Base-by-base conservation (phyloP, 768 basidiomycete genomes). In the Gymnopilus dilepis region DNA sequence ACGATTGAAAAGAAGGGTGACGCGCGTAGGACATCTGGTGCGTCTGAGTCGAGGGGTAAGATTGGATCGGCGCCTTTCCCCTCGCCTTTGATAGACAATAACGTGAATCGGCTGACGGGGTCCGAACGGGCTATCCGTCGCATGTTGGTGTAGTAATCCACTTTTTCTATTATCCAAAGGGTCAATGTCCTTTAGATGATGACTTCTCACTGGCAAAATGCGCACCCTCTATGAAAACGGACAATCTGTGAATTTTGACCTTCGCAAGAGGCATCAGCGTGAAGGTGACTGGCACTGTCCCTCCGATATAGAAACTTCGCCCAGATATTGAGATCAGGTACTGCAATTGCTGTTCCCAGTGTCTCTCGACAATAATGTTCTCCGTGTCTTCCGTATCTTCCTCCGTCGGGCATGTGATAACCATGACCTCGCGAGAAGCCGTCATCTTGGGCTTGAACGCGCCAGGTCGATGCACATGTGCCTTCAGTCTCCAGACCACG, bases 291-390 rank as follows among this genome's bases (percentile, higher is more conserved):
- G 95, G 93, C 54, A 98, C 81, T 5, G 81, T 81, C 38, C 94
- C 91, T 31, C 95, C 96, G 26, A 99, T 85, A 17, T 89, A 86
- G 74, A 95, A 92, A 61, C 86, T 88, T 61, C 90, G 86, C 5
- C 87, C 89, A 15, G 86, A 82, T 12, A 95, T 76, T 2, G 87
- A 83, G 51, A 97, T 86, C 42, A 90, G 78, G 69, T 96, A 97
- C 59, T 90, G 87, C 65, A 95, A 70, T 71, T 97, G 92, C 51
- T 86, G 83, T 60, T 98, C 96, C 97, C 96, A 99, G 67, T 90
- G 86, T 19, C 93, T 80, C 70, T 97, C 91, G 15, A 98, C 86
- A 51, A 93, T 82, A 53, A 98, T 86, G 66, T 86, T 91, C 63
- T 87, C 87, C 0, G 80, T 82, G 56, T 93, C 94, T 68, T 97